Percentiles rank a stretch among this genome's conserved stretches.
Evolutionary conservation across 257 asterid species (phyloP).

Genomic region (Sherardia arvensis): DNA sequence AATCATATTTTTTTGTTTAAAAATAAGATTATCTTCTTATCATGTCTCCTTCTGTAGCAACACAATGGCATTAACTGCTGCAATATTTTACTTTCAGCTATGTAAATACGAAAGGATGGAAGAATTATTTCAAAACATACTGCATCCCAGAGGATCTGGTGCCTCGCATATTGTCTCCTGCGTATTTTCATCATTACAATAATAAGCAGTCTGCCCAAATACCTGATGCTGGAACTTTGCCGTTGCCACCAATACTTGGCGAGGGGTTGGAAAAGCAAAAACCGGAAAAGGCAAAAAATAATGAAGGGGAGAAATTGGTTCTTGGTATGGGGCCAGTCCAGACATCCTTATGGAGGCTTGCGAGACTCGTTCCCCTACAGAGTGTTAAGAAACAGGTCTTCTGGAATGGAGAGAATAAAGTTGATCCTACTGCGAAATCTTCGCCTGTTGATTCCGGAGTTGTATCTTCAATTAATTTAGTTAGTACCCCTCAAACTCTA

Average conservation of each 20-base stretch:
- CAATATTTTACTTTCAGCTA: conserved; percentile 46
- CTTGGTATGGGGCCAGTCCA: conserved; percentile 97
- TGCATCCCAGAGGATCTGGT: conserved; percentile 99
- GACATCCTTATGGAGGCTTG: conserved; percentile 91
- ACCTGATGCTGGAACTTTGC: conserved; percentile 36
- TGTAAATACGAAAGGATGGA: conserved; percentile 91
- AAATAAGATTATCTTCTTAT: not conserved
- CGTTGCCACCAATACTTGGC: conserved; percentile 29
- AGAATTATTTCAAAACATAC: conserved; percentile 73
- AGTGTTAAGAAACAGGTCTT: conserved; percentile 64
- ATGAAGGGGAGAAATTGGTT: conserved; percentile 84
- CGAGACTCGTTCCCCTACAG: conserved; percentile 89
- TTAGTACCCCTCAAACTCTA: conserved; percentile 60
- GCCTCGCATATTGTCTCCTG: conserved; percentile 97
- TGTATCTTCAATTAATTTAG: conserved; percentile 53
- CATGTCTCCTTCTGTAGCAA: not conserved
- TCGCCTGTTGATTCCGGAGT: conserved; percentile 36
- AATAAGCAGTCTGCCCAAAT: conserved; percentile 30
- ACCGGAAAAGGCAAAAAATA: conserved; percentile 40
- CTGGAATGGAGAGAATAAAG: conserved; percentile 41
- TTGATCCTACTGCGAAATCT: conserved; percentile 43
- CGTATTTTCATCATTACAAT: conserved; percentile 96
- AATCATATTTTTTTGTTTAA: not conserved
- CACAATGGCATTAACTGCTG: conserved; percentile 6
- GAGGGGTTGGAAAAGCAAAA: conserved; percentile 49